Conservation (phyloP, 1,284 basidiomycete genomes). For the Tremellales sp. region DNA sequence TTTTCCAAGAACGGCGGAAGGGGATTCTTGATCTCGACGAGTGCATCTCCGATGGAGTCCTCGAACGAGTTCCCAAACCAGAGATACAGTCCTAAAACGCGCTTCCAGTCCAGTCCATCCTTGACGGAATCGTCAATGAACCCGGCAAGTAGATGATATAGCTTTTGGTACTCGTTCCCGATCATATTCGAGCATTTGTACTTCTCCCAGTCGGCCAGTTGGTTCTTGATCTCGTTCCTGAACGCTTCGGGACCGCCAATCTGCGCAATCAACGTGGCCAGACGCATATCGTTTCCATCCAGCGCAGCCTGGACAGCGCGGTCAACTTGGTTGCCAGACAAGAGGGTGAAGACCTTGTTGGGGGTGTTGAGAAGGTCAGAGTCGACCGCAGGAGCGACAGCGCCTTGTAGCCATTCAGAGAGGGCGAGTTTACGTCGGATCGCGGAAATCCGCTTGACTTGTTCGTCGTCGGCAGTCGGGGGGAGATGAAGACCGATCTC, state of each 20-base stretch:
- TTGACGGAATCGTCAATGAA: constrained; percentile 67
- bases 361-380: constrained; percentile 61
- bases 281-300: constrained; percentile 72
- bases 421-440: constrained; percentile 77
- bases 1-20: constrained; percentile 64
- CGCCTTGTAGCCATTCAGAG: constrained; percentile 78
- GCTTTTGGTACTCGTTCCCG: constrained; percentile 63
- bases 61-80: constrained; percentile 84
- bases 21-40: constrained; percentile 67
- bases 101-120: constrained; percentile 89
- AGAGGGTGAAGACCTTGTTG: constrained; percentile 65
- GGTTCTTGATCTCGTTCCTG: constrained; percentile 68
- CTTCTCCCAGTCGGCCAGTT: constrained; percentile 79
- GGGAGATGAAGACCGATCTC: constrained; percentile 64
- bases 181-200: constrained; percentile 72
- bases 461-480: constrained; percentile 57
- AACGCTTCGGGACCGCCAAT: constrained; percentile 75
- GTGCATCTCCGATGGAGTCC: constrained; percentile 64
- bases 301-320: constrained; percentile 74
- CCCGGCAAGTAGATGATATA: constrained; percentile 85
- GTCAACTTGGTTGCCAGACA: constrained; percentile 84
- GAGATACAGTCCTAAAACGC: constrained; percentile 81
- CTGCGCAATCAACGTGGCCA: constrained; percentile 90
- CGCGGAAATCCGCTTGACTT: constrained; percentile 45
- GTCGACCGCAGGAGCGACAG: constrained; percentile 71